A percentile compares a stretch with the other conserved stretches of the same genome.
Conservation (phyloP, 768 basidiomycete genomes). For the Hericium coralloides region DNA sequence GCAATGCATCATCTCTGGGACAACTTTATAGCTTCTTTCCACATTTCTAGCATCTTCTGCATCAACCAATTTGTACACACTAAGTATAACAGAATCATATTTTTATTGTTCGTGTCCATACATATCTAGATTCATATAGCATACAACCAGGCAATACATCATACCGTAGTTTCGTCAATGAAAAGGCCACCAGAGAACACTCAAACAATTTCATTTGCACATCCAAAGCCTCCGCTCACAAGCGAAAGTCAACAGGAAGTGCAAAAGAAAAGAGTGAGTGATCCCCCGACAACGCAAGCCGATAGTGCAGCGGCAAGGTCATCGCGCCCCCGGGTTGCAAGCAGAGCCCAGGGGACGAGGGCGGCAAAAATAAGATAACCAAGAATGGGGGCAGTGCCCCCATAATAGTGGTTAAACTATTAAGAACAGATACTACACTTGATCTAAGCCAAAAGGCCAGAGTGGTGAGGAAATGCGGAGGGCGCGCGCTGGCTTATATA, state of each 20-base stretch:
- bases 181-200: not conserved
- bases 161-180: too few relatives aligned
- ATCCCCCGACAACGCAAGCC: conserved; percentile 14
- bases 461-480: conserved; percentile 49
- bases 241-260: not conserved
- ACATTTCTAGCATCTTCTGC: too few relatives aligned
- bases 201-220: conserved; percentile 7
- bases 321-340: conserved; percentile 13
- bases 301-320: conserved; percentile 16
- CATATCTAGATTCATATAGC: too few relatives aligned
- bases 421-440: conserved; percentile 98
- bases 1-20: too few relatives aligned
- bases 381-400: conserved; percentile 24
- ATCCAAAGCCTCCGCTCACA: not conserved
- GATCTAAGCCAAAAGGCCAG: conserved; percentile 96
- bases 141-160: not conserved
- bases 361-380: conserved; percentile 27
- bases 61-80: too few relatives aligned
- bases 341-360: conserved; percentile 14
- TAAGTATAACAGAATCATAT: too few relatives aligned
- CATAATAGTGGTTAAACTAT: conserved; percentile 52
- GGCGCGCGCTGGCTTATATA: not conserved
- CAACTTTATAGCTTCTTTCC: too few relatives aligned
- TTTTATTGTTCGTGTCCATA: too few relatives aligned
- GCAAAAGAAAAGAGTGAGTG: conserved; percentile 10